A percentile compares a stretch with the other conserved stretches of the same genome.
phyloP scores from a whole-genome alignment of 495 filamentous ascomycete species.

The Lasiosphaeria miniovina region DNA sequence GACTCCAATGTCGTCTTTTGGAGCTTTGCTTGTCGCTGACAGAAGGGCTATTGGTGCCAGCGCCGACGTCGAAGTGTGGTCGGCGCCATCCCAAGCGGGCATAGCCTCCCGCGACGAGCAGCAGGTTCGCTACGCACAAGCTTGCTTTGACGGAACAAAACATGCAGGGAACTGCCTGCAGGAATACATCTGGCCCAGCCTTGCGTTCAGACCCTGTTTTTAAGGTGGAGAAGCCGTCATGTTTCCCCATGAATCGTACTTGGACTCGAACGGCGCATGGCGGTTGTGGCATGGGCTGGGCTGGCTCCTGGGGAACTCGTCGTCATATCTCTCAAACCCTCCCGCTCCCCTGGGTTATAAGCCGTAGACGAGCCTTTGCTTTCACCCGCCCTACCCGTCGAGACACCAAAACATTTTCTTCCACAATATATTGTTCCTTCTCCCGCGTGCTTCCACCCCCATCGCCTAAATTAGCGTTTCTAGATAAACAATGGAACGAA shows the following conservation, averaged over 20 bases:
- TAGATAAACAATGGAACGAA: constrained; percentile 35
- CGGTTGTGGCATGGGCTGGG: neutral
- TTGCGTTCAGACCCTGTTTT: constrained; percentile 2
- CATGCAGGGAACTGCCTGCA: constrained; percentile 10
- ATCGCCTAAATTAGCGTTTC: constrained; percentile 23
- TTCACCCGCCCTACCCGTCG: constrained; percentile 17
- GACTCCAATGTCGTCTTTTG: neutral
- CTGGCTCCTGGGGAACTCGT: constrained; percentile 17
- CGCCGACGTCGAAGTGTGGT: neutral
- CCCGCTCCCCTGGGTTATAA: constrained; percentile 20
- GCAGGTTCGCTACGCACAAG: neutral
- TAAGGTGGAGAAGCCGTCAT: neutral
- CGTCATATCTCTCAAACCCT: constrained; percentile 36
- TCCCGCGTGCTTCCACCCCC: constrained; percentile 1
- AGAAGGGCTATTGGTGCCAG: neutral
- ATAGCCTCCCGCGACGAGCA: neutral
- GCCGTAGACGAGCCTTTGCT: constrained; percentile 18
- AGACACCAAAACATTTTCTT: constrained; percentile 18
- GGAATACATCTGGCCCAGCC: neutral
- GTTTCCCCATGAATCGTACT: constrained; percentile 1
- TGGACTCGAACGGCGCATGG: neutral
- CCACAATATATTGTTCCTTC: constrained; percentile 22
- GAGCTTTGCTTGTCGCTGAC: neutral
- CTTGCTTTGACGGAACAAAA: constrained; percentile 8
- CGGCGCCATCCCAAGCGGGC: constrained; percentile 9